phyloP scores from a whole-genome alignment of 2,329 filamentous ascomycete genomes.

The Aspergillus ustus region DNA sequence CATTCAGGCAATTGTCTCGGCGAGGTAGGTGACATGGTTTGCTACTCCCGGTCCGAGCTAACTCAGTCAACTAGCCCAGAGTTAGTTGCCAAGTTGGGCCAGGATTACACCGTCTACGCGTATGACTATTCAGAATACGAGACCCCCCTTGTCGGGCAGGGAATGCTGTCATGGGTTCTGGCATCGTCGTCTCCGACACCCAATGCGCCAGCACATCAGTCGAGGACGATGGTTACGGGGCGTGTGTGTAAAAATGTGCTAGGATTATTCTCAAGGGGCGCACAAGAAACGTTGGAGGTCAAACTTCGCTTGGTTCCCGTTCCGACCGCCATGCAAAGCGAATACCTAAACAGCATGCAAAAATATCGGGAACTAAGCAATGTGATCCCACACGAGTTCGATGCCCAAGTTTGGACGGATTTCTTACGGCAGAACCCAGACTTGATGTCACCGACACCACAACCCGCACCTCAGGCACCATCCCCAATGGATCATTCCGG shows the following conservation, averaged over 20 bases:
- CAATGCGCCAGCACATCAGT: conserved; percentile 61
- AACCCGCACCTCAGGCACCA: conserved; percentile 30
- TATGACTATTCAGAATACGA: conserved; percentile 96
- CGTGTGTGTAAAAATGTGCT: conserved; percentile 86
- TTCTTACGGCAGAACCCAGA: conserved; percentile 74
- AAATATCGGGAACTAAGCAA: conserved; percentile 64
- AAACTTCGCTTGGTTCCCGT: conserved; percentile 85
- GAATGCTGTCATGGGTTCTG: conserved; percentile 86
- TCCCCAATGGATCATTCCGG: conserved; percentile 48
- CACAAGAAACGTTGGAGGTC: conserved; percentile 87
- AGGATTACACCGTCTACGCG: conserved; percentile 95
- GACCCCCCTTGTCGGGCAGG: conserved; percentile 89
- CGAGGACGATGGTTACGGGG: conserved; percentile 76
- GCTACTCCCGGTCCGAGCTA: not conserved
- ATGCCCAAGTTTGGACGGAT: conserved; percentile 76
- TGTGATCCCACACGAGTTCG: conserved; percentile 63
- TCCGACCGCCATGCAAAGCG: conserved; percentile 64
- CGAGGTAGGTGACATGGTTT: conserved; percentile 52
- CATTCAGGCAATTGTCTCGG: conserved; percentile 76
- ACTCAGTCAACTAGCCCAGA: conserved; percentile 69
- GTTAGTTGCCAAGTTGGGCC: conserved; percentile 71
- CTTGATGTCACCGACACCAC: conserved; percentile 35
- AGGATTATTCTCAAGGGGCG: conserved; percentile 79
- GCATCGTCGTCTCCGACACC: conserved; percentile 62
- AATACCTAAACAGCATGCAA: conserved; percentile 66